Percentiles rank a stretch among this genome's conserved stretches.
Conservation (phyloP, 805 yeast genomes). For the Myxozyma kluyveri region DNA sequence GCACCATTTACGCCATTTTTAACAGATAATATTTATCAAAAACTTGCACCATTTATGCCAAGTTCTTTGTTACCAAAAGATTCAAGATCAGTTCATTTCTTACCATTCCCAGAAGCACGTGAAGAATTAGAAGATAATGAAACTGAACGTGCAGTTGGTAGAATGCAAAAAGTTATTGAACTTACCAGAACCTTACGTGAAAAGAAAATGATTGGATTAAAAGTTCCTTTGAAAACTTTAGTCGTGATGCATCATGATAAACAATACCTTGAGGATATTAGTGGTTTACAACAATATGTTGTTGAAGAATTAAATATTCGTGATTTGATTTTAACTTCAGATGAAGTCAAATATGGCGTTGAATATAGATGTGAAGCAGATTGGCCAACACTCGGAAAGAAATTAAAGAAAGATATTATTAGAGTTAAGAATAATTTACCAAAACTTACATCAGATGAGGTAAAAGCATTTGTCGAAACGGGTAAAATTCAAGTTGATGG, state of each 20-base stretch:
- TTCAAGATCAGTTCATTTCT: conserved; percentile 85
- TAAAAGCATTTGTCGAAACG: conserved; percentile 64
- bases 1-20: conserved; percentile 98
- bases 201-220: conserved; percentile 86
- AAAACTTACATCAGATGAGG: conserved; percentile 72
- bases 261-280: conserved; percentile 71
- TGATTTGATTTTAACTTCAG: conserved; percentile 79
- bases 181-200: conserved; percentile 96
- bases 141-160: conserved; percentile 81
- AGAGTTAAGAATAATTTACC: conserved; percentile 94
- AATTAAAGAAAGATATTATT: conserved; percentile 89
- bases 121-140: conserved; percentile 74
- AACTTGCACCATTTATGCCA: conserved; percentile 58
- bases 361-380: conserved; percentile 94
- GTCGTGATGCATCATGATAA: conserved; percentile 80
- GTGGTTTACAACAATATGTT: conserved; percentile 73
- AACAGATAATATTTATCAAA: conserved; percentile 83
- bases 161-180: conserved; percentile 97
- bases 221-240: conserved; percentile 87
- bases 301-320: conserved; percentile 90
- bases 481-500: conserved; percentile 87
- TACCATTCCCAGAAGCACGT: conserved; percentile 82
- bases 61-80: conserved; percentile 53
- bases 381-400: conserved; percentile 98
- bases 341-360: conserved; percentile 88